Evolutionary conservation across 2,329 filamentous ascomycete species (phyloP).

Genomic region (Grosmannia clavigera): DNA sequence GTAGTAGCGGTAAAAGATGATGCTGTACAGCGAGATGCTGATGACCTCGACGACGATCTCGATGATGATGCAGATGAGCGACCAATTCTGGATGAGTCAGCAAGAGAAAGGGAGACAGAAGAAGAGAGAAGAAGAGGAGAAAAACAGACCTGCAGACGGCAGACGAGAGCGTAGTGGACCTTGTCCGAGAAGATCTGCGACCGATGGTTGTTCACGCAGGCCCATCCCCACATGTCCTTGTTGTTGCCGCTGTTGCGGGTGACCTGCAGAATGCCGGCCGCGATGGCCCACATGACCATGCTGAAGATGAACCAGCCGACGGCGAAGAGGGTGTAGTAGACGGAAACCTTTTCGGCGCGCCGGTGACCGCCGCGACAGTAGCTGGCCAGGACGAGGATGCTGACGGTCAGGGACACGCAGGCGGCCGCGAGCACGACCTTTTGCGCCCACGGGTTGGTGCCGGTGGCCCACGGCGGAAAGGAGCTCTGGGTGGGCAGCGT

Average conservation of each 20-base stretch:
- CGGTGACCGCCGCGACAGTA: constrained; percentile 84
- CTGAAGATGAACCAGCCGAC: constrained; percentile 90
- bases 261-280: constrained; percentile 72
- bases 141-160: constrained; percentile 62
- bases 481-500: constrained; percentile 61
- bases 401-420: constrained; percentile 68
- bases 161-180: constrained; percentile 81
- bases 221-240: constrained; percentile 96
- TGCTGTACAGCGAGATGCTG: constrained; percentile 81
- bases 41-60: constrained; percentile 88
- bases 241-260: constrained; percentile 59
- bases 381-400: constrained; percentile 65
- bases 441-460: constrained; percentile 81
- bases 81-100: constrained; percentile 63
- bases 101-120: neutral
- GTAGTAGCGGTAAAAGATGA: constrained; percentile 97
- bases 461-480: constrained; percentile 71
- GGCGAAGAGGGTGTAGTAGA: constrained; percentile 93
- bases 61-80: constrained; percentile 91
- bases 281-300: constrained; percentile 82
- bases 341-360: constrained; percentile 80
- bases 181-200: constrained; percentile 64
- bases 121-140: neutral
- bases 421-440: constrained; percentile 69
- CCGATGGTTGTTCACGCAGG: constrained; percentile 82